These are phyloP conservation scores for Globomyces sp. DNA, from an alignment of 371 early-diverging fungal genomes.

Conservation along the genomic window DNA sequence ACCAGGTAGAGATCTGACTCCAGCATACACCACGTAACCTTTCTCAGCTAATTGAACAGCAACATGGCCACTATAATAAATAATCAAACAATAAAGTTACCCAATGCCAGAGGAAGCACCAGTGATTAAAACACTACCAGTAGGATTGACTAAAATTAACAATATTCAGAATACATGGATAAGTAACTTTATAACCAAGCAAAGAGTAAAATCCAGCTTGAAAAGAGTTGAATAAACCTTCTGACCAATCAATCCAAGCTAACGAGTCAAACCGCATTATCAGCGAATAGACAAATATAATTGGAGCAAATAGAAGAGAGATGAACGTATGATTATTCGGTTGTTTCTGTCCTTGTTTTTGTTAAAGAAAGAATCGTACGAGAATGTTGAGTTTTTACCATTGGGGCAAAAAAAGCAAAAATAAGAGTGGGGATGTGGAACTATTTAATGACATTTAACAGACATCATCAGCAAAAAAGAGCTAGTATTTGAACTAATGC, in stretches of 20 bases:
- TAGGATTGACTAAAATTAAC: slow-evolving; percentile 12
- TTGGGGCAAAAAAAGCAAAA: too few relatives aligned
- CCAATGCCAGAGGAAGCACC: slow-evolving; percentile 31
- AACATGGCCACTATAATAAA: slow-evolving; percentile 21
- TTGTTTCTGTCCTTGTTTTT: too few relatives aligned
- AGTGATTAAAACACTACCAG: slow-evolving; percentile 35
- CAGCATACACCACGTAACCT: slow-evolving; percentile 41
- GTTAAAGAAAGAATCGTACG: too few relatives aligned
- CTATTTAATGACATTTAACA: too few relatives aligned
- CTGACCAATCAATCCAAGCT: not conserved
- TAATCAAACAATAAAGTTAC: not conserved
- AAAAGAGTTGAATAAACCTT: not conserved
- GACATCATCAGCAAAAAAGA: too few relatives aligned
- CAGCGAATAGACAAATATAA: not conserved
- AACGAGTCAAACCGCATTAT: not conserved
- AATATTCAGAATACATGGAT: not conserved
- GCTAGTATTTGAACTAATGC: too few relatives aligned
- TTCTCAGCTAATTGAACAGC: slow-evolving; percentile 25
- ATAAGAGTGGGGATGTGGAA: too few relatives aligned
- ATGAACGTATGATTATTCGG: too few relatives aligned
- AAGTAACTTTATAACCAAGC: slow-evolving; percentile 4
- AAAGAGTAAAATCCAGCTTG: slow-evolving; percentile 5
- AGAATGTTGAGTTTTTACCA: too few relatives aligned
- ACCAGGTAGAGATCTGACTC: slow-evolving; percentile 24
- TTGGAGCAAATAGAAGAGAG: too few relatives aligned